A percentile compares a stretch with the other conserved stretches of the same genome.
Conservation (phyloP, 805 yeast genomes). For the Zygoascus tannicola region DNA sequence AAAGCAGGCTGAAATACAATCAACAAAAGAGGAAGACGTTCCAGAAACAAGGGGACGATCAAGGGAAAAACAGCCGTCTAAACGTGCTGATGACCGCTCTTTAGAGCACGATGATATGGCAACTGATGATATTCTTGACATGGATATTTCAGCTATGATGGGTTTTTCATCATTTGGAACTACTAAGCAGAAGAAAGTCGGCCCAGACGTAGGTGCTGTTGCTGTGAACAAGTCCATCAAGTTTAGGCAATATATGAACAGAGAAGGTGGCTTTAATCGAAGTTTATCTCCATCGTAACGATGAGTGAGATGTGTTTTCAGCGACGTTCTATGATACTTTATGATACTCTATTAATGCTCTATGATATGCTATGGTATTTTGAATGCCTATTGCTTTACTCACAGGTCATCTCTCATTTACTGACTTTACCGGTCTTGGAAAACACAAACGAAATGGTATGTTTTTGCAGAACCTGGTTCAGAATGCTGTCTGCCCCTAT, state of each 20-base stretch:
- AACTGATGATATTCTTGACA: conserved; percentile 6
- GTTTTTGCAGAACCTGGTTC: conserved; percentile 19
- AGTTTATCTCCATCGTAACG: conserved; percentile 24
- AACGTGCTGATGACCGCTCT: not conserved
- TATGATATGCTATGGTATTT: not conserved
- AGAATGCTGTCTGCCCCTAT: conserved; percentile 8
- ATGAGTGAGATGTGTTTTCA: too few relatives aligned
- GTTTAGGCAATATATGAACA: conserved; percentile 37
- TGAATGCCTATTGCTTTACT: too few relatives aligned
- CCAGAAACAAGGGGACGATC: not conserved
- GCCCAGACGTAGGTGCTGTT: conserved; percentile 29
- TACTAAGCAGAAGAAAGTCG: conserved; percentile 34
- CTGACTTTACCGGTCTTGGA: conserved; percentile 23
- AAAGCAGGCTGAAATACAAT: conserved; percentile 1
- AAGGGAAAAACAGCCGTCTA: not conserved
- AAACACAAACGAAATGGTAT: conserved; percentile 33
- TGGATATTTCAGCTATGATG: conserved; percentile 33
- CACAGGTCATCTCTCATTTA: too few relatives aligned
- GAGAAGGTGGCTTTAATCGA: conserved; percentile 33
- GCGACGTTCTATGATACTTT: not conserved
- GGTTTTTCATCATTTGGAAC: conserved; percentile 35
- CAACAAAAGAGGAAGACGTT: conserved; percentile 1
- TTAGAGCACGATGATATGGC: not conserved
- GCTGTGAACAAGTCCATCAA: conserved; percentile 24
- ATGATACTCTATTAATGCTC: not conserved